phyloP scores from a whole-genome alignment of 106 monocot genomes.

The Amphibolis antarctica region DNA sequence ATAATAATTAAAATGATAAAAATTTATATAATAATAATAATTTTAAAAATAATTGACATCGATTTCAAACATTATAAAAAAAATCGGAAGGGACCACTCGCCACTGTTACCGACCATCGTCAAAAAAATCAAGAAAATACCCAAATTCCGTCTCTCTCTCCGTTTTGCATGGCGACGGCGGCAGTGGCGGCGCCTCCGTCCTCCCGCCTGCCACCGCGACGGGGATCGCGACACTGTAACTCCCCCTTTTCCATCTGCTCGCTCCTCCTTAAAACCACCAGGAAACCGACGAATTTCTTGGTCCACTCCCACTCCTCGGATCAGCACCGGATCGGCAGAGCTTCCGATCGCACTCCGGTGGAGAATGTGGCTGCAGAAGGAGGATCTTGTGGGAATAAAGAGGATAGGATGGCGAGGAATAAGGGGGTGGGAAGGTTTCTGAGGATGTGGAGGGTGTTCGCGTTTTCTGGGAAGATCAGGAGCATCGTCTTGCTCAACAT shows the following conservation, averaged over 20 bases:
- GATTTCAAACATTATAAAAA: too few relatives aligned
- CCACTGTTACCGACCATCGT: too few relatives aligned
- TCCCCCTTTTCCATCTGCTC: neutral
- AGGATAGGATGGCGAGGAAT: neutral
- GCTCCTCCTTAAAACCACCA: neutral
- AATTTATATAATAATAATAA: too few relatives aligned
- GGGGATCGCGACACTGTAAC: neutral
- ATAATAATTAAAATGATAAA: too few relatives aligned
- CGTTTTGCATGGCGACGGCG: neutral
- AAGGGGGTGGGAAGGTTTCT: slow-evolving; percentile 20
- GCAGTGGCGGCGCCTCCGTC: neutral
- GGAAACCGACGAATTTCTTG: neutral
- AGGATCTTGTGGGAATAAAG: neutral
- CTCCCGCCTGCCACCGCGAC: neutral
- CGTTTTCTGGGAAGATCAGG: slow-evolving; percentile 64
- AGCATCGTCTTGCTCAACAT: slow-evolving; percentile 73
- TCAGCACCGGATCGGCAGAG: neutral
- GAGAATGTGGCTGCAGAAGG: too few relatives aligned
- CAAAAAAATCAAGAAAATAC: too few relatives aligned
- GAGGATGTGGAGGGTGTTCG: slow-evolving; percentile 63
- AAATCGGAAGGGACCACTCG: too few relatives aligned
- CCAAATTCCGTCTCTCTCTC: too few relatives aligned
- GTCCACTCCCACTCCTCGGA: neutral
- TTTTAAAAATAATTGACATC: too few relatives aligned
- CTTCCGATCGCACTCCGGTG: too few relatives aligned